Percentiles rank a stretch among this genome's conserved stretches.
Evolutionary conservation across 2,329 filamentous ascomycete genomes (phyloP).

Genomic region (Curvularia verruculosa): DNA sequence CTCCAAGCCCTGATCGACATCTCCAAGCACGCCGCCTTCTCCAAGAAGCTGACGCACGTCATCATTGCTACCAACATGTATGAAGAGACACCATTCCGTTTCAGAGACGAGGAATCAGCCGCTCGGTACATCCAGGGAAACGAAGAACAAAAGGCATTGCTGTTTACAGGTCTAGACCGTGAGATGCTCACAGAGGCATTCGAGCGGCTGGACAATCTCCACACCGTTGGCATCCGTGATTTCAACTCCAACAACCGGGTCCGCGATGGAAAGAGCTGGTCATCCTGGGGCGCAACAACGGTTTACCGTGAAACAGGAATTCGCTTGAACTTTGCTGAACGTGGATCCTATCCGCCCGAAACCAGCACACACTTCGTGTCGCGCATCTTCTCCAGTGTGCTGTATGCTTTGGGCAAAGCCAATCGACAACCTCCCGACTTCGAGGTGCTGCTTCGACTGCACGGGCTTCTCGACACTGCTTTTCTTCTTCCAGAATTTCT

Average conservation of each 20-base stretch:
- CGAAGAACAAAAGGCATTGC: constrained; percentile 34
- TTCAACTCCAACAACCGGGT: constrained; percentile 58
- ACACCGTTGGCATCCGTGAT: constrained; percentile 65
- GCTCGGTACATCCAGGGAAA: constrained; percentile 27
- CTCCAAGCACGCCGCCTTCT: constrained; percentile 47
- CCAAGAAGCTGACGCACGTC: constrained; percentile 54
- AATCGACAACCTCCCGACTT: constrained; percentile 51
- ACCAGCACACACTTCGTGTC: constrained; percentile 18
- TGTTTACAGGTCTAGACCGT: constrained; percentile 55
- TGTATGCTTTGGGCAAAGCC: constrained; percentile 38
- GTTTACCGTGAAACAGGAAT: constrained; percentile 47
- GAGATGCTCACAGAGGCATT: constrained; percentile 65
- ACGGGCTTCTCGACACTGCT: constrained; percentile 48
- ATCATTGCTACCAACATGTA: constrained; percentile 57
- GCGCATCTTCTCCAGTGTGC: constrained; percentile 25
- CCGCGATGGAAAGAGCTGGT: constrained; percentile 61
- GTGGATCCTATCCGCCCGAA: constrained; percentile 9
- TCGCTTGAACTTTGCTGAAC: constrained; percentile 18
- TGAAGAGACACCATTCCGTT: constrained; percentile 19
- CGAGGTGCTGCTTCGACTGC: constrained; percentile 54
- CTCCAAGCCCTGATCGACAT: constrained; percentile 59
- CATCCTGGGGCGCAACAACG: constrained; percentile 60
- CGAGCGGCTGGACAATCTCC: constrained; percentile 59
- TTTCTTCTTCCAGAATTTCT: constrained; percentile 57
- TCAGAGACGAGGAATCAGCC: constrained; percentile 21